These are phyloP conservation scores for Anthracocystis panici-leucophaei DNA, from an alignment of 1,284 basidiomycete genomes.

Conservation along the genomic window DNA sequence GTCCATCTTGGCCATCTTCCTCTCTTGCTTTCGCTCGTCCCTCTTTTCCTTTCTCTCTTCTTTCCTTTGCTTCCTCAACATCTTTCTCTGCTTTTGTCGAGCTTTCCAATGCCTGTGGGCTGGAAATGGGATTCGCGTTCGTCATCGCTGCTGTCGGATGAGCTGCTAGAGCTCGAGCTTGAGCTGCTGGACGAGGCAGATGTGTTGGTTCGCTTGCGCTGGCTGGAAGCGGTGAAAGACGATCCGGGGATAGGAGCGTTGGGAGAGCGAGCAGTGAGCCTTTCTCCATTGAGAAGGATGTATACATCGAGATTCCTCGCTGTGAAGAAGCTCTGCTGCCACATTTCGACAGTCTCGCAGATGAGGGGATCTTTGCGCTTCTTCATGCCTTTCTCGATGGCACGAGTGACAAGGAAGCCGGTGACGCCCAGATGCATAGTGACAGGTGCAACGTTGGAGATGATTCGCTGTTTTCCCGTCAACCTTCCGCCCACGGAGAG, in stretches of 20 bases:
- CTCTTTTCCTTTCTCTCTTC: slow-evolving; percentile 39
- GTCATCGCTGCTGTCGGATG: slow-evolving; percentile 6
- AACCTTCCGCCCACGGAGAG: slow-evolving; percentile 24
- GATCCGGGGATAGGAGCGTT: slow-evolving; percentile 9
- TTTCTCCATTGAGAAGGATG: slow-evolving; percentile 13
- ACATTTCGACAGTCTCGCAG: slow-evolving; percentile 29
- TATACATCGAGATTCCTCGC: slow-evolving; percentile 34
- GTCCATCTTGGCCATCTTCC: slow-evolving; percentile 19
- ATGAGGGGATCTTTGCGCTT: slow-evolving; percentile 29
- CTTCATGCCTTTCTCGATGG: slow-evolving; percentile 37
- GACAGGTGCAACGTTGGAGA: slow-evolving; percentile 26
- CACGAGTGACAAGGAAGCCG: slow-evolving; percentile 34
- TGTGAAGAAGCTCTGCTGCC: slow-evolving; percentile 31
- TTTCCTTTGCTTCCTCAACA: slow-evolving; percentile 67
- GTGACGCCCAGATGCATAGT: slow-evolving; percentile 33
- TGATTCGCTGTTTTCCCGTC: slow-evolving; percentile 17
- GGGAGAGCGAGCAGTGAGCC: slow-evolving; percentile 27
- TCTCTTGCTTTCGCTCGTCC: slow-evolving; percentile 16
- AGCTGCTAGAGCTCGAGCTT: slow-evolving; percentile 18
- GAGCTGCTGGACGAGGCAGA: slow-evolving; percentile 7
- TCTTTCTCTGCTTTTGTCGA: slow-evolving; percentile 70
- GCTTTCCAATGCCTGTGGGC: slow-evolving; percentile 74
- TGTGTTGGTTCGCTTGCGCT: slow-evolving; percentile 2
- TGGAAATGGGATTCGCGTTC: not conserved
- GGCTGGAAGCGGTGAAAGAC: not conserved